A percentile compares a stretch with the other conserved stretches of the same genome.
Evolutionary conservation across 2,329 filamentous ascomycete species (phyloP).

Genomic region (Proliferodiscus dingleyae): DNA sequence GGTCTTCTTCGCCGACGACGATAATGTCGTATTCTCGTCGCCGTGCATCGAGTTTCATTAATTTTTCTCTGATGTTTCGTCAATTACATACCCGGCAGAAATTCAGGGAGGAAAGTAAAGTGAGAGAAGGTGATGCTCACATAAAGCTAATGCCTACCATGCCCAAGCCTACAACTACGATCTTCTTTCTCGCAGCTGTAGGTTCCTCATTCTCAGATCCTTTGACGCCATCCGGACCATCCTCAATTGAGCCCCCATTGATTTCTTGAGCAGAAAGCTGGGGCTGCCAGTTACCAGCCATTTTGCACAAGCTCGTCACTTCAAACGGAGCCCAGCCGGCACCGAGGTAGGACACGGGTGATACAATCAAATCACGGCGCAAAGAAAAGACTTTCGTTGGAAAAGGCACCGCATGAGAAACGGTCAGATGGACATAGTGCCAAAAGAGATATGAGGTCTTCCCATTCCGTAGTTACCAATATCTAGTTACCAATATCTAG

Average conservation of each 20-base stretch:
- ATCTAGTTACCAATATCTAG: too few relatives aligned
- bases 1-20: conserved; percentile 81
- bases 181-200: conserved; percentile 48
- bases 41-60: conserved; percentile 77
- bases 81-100: conserved; percentile 1
- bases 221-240: conserved; percentile 22
- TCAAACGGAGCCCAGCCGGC: neutral
- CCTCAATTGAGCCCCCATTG: conserved; percentile 19
- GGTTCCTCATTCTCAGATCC: conserved; percentile 21
- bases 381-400: too few relatives aligned
- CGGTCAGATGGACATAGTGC: too few relatives aligned
- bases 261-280: conserved; percentile 22
- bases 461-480: too few relatives aligned
- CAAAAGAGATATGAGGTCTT: too few relatives aligned
- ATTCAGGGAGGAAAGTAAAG: too few relatives aligned
- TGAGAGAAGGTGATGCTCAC: conserved; percentile 45
- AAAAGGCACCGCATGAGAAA: too few relatives aligned
- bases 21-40: conserved; percentile 72
- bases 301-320: conserved; percentile 6
- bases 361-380: too few relatives aligned
- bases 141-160: conserved; percentile 92
- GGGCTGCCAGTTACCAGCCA: conserved; percentile 28
- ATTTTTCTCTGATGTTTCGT: conserved; percentile 62
- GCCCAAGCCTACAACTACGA: conserved; percentile 81
- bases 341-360: neutral